Conservation (phyloP, 495 filamentous ascomycete genomes). For the Cladorrhinum samala region DNA sequence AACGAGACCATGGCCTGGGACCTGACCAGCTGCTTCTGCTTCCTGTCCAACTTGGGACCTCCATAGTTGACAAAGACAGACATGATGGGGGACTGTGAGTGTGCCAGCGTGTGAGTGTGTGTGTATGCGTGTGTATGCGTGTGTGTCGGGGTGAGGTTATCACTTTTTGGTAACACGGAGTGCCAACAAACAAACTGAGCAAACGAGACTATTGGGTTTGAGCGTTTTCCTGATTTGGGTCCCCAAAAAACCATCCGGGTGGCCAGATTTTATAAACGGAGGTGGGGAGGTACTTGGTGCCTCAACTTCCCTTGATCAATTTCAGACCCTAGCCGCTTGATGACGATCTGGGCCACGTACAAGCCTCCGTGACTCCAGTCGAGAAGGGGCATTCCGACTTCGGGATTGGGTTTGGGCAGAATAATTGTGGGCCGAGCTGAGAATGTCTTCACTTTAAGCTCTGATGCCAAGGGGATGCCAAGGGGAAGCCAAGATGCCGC, state of each 20-base stretch:
- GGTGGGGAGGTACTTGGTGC: neutral
- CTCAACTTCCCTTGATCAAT: neutral
- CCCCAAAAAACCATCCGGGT: neutral
- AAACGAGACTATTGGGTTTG: neutral
- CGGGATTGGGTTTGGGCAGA: neutral
- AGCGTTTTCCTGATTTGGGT: neutral
- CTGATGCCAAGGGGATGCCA: neutral
- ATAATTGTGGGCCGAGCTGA: neutral
- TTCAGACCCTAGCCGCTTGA: too few relatives aligned
- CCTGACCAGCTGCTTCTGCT: constrained; percentile 6
- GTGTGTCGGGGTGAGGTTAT: neutral
- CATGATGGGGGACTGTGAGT: neutral
- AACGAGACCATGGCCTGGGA: constrained; percentile 11
- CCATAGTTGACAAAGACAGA: constrained; percentile 13
- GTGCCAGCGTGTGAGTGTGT: too few relatives aligned
- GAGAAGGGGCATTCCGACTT: neutral
- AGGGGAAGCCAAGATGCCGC: neutral
- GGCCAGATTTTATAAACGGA: neutral
- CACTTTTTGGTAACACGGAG: neutral
- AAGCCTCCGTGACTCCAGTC: too few relatives aligned
- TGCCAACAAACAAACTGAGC: neutral
- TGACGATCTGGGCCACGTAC: too few relatives aligned
- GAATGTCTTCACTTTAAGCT: neutral
- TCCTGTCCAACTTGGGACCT: constrained; percentile 8
- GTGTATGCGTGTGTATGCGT: neutral